Evolutionary conservation across 441 rosid species (phyloP).

Genomic region (Sinapis alba): DNA sequence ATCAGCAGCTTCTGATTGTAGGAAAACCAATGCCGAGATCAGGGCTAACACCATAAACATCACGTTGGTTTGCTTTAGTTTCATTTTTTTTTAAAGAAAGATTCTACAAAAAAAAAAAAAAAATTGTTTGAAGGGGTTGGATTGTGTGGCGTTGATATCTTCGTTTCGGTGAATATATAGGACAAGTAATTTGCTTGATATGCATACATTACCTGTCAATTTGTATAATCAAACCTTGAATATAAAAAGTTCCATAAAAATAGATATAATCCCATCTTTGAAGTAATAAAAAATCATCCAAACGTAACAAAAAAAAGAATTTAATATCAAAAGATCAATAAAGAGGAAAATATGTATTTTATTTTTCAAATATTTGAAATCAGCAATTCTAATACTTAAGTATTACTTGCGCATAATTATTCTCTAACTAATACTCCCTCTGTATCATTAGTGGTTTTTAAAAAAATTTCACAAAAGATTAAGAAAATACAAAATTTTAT

Average conservation of each 20-base stretch:
- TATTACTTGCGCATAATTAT: no score
- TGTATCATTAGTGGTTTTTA: no score
- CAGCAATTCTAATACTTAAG: no score
- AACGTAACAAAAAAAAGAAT: neutral
- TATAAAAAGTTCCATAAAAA: neutral
- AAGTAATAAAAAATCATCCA: neutral
- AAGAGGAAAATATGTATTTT: no score
- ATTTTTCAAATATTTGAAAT: no score
- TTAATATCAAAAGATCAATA: neutral
- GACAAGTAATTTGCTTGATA: neutral
- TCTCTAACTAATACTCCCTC: no score
- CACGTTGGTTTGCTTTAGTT: neutral
- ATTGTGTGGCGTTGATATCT: neutral
- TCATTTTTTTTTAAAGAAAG: neutral
- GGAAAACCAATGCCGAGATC: neutral
- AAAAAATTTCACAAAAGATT: no score
- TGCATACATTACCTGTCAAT: neutral
- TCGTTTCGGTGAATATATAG: neutral
- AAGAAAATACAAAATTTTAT: no score
- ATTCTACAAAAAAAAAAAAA: neutral
- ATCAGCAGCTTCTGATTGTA: constrained; percentile 7
- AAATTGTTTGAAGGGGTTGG: neutral
- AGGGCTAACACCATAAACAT: constrained; percentile 1
- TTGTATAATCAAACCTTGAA: neutral
- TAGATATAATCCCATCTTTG: neutral